Percentiles rank a stretch among this genome's conserved stretches.
Evolutionary conservation across 257 asterid genomes (phyloP).

Genomic region (Solanum chilense): DNA sequence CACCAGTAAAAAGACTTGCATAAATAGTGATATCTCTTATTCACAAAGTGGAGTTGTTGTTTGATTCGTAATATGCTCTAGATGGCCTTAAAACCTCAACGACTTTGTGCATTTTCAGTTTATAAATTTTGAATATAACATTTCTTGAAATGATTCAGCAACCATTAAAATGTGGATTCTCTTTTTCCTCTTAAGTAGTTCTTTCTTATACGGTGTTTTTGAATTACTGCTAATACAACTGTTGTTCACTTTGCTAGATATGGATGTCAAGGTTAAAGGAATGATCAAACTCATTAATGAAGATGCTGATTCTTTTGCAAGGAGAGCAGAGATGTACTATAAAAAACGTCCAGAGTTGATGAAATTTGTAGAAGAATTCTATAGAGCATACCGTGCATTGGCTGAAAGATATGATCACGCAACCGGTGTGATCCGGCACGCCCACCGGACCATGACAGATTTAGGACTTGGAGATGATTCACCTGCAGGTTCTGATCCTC

Average conservation of each 20-base stretch:
- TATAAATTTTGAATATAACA: background rate
- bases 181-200: background rate
- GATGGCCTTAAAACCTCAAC: background rate
- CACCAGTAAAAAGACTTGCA: background rate
- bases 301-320: constrained; percentile 97
- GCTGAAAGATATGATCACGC: constrained; percentile 98
- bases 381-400: constrained; percentile 89
- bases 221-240: background rate
- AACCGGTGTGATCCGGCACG: constrained; percentile 92
- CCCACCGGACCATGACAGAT: constrained; percentile 86
- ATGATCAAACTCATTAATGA: constrained; percentile 97
- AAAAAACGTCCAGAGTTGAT: constrained; percentile 98
- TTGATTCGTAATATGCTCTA: background rate
- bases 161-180: background rate
- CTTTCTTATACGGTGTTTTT: background rate
- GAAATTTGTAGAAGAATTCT: constrained; percentile 90
- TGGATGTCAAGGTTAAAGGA: constrained; percentile 81
- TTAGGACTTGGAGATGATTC: constrained; percentile 53
- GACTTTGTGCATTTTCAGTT: background rate
- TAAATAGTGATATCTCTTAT: background rate
- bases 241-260: constrained; percentile 35
- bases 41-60: background rate
- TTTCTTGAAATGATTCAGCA: background rate
- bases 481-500: constrained; percentile 45
- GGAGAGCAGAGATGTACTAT: constrained; percentile 98